These are phyloP conservation scores for Peronospora belbahrii DNA, from an alignment of 352 stramenopile species.

Conservation along the genomic window DNA sequence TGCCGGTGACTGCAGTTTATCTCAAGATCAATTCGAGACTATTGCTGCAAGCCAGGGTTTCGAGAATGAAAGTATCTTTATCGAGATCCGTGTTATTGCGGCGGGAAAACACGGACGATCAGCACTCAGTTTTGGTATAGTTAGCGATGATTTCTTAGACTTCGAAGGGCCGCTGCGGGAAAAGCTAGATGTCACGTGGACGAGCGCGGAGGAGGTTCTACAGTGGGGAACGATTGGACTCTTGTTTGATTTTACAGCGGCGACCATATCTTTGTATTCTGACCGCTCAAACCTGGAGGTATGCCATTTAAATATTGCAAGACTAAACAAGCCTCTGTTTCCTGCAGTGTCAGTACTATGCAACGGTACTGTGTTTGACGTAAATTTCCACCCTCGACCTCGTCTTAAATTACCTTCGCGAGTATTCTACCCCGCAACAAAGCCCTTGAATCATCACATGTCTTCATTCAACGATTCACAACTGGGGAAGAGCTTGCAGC, in stretches of 20 bases:
- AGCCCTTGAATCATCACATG: slow-evolving; percentile 35
- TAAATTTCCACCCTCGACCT: slow-evolving; percentile 57
- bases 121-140: slow-evolving; percentile 48
- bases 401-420: slow-evolving; percentile 44
- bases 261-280: slow-evolving; percentile 45
- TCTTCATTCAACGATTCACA: slow-evolving; percentile 55
- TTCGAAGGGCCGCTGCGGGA: slow-evolving; percentile 17
- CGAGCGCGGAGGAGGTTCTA: slow-evolving; percentile 28
- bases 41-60: slow-evolving; percentile 51
- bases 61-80: slow-evolving; percentile 39
- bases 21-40: slow-evolving; percentile 44
- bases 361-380: slow-evolving; percentile 56
- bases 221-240: slow-evolving; percentile 48
- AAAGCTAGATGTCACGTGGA: slow-evolving; percentile 33
- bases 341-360: slow-evolving; percentile 59
- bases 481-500: slow-evolving; percentile 58
- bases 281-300: slow-evolving; percentile 36
- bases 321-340: slow-evolving; percentile 33
- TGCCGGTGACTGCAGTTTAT: slow-evolving; percentile 43
- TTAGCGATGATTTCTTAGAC: slow-evolving; percentile 28
- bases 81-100: slow-evolving; percentile 50
- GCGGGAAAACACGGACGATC: slow-evolving; percentile 38
- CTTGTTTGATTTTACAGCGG: slow-evolving; percentile 71
- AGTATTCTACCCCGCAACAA: slow-evolving; percentile 28
- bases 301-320: slow-evolving; percentile 24